Percentiles rank a stretch among this genome's conserved stretches.
Evolutionary conservation across 768 basidiomycete genomes (phyloP).

Genomic region (Russula abietina): DNA sequence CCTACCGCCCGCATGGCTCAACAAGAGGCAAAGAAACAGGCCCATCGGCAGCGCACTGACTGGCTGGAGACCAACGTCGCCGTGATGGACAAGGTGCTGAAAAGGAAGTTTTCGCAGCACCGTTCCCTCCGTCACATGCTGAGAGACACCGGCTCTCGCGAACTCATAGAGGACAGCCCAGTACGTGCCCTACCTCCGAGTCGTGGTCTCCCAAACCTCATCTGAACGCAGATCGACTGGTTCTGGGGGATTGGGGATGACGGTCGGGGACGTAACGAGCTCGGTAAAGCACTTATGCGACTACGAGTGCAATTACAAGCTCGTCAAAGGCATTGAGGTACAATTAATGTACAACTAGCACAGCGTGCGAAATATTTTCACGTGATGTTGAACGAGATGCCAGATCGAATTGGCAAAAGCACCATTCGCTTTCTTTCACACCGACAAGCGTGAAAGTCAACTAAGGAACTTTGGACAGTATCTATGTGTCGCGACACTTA

Average conservation of each 20-base stretch:
- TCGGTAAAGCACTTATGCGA: conserved; percentile 39
- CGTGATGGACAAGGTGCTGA: conserved; percentile 37
- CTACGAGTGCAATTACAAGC: conserved; percentile 33
- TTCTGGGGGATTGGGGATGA: conserved; percentile 41
- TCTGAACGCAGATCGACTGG: conserved; percentile 32
- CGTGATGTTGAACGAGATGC: neutral
- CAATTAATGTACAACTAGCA: neutral
- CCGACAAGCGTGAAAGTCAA: neutral
- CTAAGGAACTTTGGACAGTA: neutral
- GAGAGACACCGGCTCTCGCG: conserved; percentile 36
- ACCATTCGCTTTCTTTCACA: too few species aligned
- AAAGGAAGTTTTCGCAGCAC: conserved; percentile 39
- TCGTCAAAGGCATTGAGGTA: conserved; percentile 18
- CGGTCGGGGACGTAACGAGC: conserved; percentile 36
- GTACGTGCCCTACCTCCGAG: conserved; percentile 4
- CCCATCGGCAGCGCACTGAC: conserved; percentile 12
- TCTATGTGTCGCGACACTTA: conserved; percentile 21
- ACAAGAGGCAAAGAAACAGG: conserved; percentile 14
- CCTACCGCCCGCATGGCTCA: conserved; percentile 22
- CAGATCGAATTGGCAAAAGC: too few species aligned
- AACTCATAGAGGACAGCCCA: conserved; percentile 36
- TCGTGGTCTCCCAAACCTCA: neutral
- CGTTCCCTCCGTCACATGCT: conserved; percentile 33
- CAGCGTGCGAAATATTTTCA: neutral
- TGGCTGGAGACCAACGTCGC: conserved; percentile 20